Evolutionary conservation across 2,329 filamentous ascomycete genomes (phyloP).

Genomic region (Colletotrichum tropicicola): DNA sequence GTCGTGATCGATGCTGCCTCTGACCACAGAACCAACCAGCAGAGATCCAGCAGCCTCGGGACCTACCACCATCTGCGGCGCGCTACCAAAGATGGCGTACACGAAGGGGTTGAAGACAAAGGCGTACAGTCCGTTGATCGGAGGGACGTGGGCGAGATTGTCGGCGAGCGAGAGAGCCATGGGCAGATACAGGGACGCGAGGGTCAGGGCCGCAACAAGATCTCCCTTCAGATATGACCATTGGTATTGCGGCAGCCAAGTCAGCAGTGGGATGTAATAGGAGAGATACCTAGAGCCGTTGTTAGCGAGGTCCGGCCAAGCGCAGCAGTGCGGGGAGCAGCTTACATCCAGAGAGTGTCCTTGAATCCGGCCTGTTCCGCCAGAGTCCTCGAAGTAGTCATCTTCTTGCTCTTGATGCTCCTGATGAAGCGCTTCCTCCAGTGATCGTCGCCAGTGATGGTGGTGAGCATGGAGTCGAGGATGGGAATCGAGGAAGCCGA

Average conservation of each 20-base stretch:
- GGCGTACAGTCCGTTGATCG: constrained; percentile 92
- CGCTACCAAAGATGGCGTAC: constrained; percentile 91
- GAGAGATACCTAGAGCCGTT: constrained; percentile 74
- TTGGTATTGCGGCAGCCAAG: constrained; percentile 90
- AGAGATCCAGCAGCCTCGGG: constrained; percentile 95
- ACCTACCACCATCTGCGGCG: constrained; percentile 91
- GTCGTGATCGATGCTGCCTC: constrained; percentile 77
- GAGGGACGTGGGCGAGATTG: constrained; percentile 91
- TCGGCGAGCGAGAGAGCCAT: constrained; percentile 95
- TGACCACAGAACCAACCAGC: constrained; percentile 86
- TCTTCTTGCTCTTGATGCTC: constrained; percentile 70
- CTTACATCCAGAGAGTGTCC: constrained; percentile 78
- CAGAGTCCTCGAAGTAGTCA: constrained; percentile 76
- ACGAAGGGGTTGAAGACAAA: constrained; percentile 93
- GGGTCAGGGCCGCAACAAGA: constrained; percentile 87
- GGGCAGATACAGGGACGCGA: constrained; percentile 98
- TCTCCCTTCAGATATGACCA: constrained; percentile 86
- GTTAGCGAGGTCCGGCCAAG: neutral
- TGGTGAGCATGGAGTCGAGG: constrained; percentile 49
- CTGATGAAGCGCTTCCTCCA: constrained; percentile 60
- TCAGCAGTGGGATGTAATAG: constrained; percentile 92
- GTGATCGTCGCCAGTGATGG: constrained; percentile 48
- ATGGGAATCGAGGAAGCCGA: constrained; percentile 43
- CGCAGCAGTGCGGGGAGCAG: constrained; percentile 12
- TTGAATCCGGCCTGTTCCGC: constrained; percentile 78